Percentiles rank a stretch among this genome's conserved stretches.
phyloP scores from a whole-genome alignment of 306 rosid genomes.

The Lathyrus tuberosus region DNA sequence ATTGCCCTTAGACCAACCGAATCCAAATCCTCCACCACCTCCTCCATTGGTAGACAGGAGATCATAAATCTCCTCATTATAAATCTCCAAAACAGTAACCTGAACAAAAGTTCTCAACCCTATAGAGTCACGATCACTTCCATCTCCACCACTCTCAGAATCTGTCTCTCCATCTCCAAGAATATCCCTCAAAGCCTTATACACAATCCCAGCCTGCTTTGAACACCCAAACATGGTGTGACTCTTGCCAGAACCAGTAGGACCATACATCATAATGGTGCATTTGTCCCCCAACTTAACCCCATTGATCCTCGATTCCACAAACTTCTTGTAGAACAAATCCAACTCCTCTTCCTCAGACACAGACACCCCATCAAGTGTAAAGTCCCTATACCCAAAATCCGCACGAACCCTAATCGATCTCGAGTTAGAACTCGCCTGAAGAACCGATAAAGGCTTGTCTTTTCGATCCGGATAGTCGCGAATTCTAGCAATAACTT shows the following conservation, averaged over 20 bases:
- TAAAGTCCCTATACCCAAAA: conserved; percentile 90
- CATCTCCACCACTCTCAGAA: conserved; percentile 35
- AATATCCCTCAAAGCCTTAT: conserved; percentile 80
- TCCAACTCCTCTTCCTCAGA: conserved; percentile 87
- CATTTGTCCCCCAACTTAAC: conserved; percentile 88
- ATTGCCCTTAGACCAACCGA: conserved; percentile 87
- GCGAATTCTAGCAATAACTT: conserved; percentile 88
- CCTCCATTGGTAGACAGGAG: conserved; percentile 69
- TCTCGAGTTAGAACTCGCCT: conserved; percentile 54
- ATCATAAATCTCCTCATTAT: conserved; percentile 95
- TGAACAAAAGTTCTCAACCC: conserved; percentile 80
- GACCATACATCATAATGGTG: conserved; percentile 97
- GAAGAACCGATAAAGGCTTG: conserved; percentile 61
- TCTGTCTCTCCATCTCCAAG: conserved; percentile 67
- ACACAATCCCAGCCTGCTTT: conserved; percentile 91
- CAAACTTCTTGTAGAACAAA: conserved; percentile 68
- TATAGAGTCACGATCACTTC: conserved; percentile 33
- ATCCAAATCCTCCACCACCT: conserved; percentile 69
- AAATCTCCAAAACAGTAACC: conserved; percentile 92
- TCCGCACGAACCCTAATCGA: conserved; percentile 81
- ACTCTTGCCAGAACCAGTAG: conserved; percentile 98
- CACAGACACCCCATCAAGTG: conserved; percentile 88
- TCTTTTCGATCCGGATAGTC: conserved; percentile 87
- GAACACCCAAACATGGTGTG: conserved; percentile 93
- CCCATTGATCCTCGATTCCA: conserved; percentile 74